Percentiles rank a stretch among this genome's conserved stretches.
These are phyloP conservation scores for Oryza rufipogon DNA, from an alignment of 176 grass and related monocot genomes.

Conservation along the genomic window DNA sequence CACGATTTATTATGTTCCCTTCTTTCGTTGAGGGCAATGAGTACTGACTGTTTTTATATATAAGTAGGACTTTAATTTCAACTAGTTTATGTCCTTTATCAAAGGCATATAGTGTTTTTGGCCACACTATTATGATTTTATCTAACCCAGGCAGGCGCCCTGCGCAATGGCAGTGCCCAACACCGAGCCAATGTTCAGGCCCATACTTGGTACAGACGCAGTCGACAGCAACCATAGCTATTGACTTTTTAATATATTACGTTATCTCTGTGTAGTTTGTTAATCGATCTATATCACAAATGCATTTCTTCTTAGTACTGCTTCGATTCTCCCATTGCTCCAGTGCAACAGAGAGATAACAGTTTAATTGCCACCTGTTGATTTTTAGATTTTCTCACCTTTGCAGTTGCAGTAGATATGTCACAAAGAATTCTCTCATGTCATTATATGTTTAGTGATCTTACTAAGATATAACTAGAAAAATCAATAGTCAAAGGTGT, in stretches of 20 bases:
- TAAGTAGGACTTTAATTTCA: background rate
- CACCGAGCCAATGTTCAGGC: background rate
- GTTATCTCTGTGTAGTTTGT: background rate
- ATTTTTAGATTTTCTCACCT: background rate
- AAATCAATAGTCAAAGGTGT: background rate
- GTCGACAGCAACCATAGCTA: background rate
- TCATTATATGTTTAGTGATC: background rate
- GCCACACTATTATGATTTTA: background rate
- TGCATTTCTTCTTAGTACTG: background rate
- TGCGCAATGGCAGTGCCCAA: background rate
- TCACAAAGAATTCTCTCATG: background rate
- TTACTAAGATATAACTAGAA: background rate
- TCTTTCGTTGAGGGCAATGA: background rate
- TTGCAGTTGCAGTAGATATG: background rate
- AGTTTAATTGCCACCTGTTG: background rate
- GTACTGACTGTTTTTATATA: background rate
- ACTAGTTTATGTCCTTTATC: background rate
- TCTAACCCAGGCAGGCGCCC: background rate
- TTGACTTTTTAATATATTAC: background rate
- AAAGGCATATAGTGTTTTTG: background rate
- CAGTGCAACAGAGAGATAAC: background rate
- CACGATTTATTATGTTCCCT: background rate
- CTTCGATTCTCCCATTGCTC: constrained; percentile 11
- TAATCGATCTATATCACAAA: background rate
- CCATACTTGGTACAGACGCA: background rate